A percentile compares a stretch with the other conserved stretches of the same genome.
phyloP scores from a whole-genome alignment of 2,329 filamentous ascomycete species.

The Apiospora arundinis region DNA sequence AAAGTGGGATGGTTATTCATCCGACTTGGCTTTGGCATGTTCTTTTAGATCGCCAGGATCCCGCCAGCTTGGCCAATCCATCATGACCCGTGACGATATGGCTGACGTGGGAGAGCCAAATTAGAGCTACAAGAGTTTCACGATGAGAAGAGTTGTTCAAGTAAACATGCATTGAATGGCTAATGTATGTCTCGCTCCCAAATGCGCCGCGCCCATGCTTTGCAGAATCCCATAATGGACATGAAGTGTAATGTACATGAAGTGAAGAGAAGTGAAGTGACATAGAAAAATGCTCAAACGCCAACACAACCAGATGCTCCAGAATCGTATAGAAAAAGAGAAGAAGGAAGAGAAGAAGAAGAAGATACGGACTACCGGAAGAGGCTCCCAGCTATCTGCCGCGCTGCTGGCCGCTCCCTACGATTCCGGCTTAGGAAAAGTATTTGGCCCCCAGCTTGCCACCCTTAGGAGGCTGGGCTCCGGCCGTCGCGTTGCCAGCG shows the following conservation, averaged over 20 bases:
- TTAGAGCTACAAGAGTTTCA: no score
- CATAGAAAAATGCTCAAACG: neutral
- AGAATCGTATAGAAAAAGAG: neutral
- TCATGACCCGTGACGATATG: no score
- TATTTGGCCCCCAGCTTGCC: neutral
- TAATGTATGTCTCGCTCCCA: slow-evolving; percentile 5
- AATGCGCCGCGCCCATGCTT: neutral
- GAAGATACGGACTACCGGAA: neutral
- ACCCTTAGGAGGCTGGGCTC: neutral
- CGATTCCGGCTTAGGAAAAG: neutral
- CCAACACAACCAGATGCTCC: neutral
- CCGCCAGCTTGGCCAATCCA: no score
- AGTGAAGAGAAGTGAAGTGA: neutral
- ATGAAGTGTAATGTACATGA: neutral
- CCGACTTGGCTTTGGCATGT: no score
- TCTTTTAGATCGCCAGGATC: no score
- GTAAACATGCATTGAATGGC: neutral
- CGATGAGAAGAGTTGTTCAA: neutral
- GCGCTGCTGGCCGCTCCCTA: neutral
- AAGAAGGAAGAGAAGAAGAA: neutral
- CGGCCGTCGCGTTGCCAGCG: neutral
- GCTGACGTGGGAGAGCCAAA: no score
- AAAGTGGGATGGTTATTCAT: no score
- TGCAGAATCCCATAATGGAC: neutral
- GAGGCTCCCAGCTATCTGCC: neutral